A percentile compares a stretch with the other conserved stretches of the same genome.
phyloP scores from a whole-genome alignment of 352 stramenopile genomes.

The Phytopythium aichiense region DNA sequence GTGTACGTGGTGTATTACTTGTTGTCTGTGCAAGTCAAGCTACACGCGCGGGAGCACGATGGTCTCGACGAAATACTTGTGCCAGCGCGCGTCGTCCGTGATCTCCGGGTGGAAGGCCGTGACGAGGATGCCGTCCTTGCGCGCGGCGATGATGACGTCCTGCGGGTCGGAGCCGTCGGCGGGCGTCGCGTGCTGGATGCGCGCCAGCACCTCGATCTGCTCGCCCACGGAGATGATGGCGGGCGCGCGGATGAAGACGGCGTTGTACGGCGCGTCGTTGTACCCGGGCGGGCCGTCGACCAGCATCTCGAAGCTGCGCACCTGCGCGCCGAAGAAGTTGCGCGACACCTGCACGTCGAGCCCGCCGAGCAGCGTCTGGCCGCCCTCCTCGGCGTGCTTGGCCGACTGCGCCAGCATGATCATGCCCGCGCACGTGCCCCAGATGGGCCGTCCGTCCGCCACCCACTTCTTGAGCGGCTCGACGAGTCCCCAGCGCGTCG shows the following conservation, averaged over 20 bases:
- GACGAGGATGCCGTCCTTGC: conserved; percentile 90
- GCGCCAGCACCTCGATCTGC: conserved; percentile 90
- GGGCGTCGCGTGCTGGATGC: conserved; percentile 67
- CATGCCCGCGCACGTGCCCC: conserved; percentile 97
- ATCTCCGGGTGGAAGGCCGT: conserved; percentile 97
- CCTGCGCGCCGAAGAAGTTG: conserved; percentile 97
- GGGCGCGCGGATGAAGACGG: conserved; percentile 96
- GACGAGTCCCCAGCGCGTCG: conserved; percentile 71
- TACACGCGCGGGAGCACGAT: conserved; percentile 51
- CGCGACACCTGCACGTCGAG: conserved; percentile 94
- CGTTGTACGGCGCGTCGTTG: conserved; percentile 81
- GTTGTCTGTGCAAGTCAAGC: not conserved
- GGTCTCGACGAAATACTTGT: conserved; percentile 92
- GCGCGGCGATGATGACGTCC: conserved; percentile 79
- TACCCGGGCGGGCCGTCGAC: conserved; percentile 55
- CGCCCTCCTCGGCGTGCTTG: conserved; percentile 86
- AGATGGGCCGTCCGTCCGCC: conserved; percentile 75
- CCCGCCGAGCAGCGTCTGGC: conserved; percentile 93
- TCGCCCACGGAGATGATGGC: conserved; percentile 91
- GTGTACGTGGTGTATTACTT: not conserved
- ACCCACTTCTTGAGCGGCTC: conserved; percentile 83
- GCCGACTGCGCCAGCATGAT: conserved; percentile 91
- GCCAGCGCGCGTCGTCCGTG: conserved; percentile 91
- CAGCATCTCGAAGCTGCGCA: conserved; percentile 75
- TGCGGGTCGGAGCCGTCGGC: conserved; percentile 72